Evolutionary conservation across 2,329 filamentous ascomycete genomes (phyloP).

Genomic region (Botryotinia convoluta): DNA sequence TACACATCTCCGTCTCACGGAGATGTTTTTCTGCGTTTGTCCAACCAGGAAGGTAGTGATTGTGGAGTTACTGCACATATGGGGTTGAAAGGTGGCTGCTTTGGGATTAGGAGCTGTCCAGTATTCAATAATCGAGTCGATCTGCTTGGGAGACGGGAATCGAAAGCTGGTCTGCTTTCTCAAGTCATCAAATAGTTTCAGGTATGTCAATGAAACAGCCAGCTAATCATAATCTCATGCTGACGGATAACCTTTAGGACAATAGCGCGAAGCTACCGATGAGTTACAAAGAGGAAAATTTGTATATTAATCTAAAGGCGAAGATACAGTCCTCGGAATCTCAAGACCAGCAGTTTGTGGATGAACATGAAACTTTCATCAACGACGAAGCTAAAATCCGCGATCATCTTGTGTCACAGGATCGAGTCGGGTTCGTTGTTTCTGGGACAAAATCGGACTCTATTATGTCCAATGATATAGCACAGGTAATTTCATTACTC

Average conservation of each 20-base stretch:
- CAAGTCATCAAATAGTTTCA: background rate
- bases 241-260: background rate
- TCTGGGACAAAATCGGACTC: background rate
- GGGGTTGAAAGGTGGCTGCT: background rate
- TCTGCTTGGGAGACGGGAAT: background rate
- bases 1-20: background rate
- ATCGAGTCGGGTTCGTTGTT: too few species aligned
- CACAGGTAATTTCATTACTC: background rate
- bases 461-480: background rate
- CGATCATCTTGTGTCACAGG: background rate
- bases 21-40: too few species aligned
- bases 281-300: background rate
- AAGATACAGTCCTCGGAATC: rapidly evolving
- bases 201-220: rapidly evolving
- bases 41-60: background rate
- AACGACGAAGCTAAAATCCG: background rate
- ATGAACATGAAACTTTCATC: background rate
- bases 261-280: background rate
- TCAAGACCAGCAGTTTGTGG: background rate
- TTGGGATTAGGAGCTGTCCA: background rate
- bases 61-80: background rate
- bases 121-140: background rate
- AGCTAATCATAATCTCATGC: background rate
- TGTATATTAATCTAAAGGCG: background rate
- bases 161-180: background rate